Percentiles rank a stretch among this genome's conserved stretches.
These are phyloP conservation scores for Hymenoscyphus salicellus DNA, from an alignment of 2,329 filamentous ascomycete species.

Conservation along the genomic window DNA sequence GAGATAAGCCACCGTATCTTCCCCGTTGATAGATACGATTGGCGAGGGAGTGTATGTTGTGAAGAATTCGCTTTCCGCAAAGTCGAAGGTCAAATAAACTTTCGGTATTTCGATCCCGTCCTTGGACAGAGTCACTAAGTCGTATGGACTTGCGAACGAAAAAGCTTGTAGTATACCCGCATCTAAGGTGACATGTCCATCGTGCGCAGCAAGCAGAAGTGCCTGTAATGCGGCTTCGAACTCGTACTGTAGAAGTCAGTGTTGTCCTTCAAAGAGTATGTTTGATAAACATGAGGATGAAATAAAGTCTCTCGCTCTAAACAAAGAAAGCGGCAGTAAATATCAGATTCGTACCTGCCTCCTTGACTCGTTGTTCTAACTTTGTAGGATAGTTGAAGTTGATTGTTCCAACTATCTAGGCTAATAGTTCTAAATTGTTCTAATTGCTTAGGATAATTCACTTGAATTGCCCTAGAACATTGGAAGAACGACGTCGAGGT, in stretches of 20 bases:
- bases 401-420: no score
- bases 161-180: slow-evolving; percentile 52
- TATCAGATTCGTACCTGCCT: no score
- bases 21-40: slow-evolving; percentile 53
- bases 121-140: slow-evolving; percentile 56
- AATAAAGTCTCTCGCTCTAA: no score
- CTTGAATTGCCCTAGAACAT: no score
- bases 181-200: slow-evolving; percentile 58
- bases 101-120: slow-evolving; percentile 48
- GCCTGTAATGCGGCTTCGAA: slow-evolving; percentile 54
- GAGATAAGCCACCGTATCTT: slow-evolving; percentile 47
- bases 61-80: slow-evolving; percentile 28
- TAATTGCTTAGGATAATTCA: no score
- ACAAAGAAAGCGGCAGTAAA: no score
- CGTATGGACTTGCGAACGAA: slow-evolving; percentile 46
- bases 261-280: no score
- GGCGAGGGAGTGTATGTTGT: slow-evolving; percentile 39
- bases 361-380: slow-evolving; percentile 4
- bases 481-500: slow-evolving; percentile 16
- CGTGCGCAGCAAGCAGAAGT: slow-evolving; percentile 51
- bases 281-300: no score
- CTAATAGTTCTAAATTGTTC: no score
- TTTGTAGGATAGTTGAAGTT: no score
- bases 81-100: slow-evolving; percentile 32
- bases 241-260: slow-evolving; percentile 42